Evolutionary conservation across 345 rosid genomes (phyloP).

Genomic region (Streptanthus diversifolius): DNA sequence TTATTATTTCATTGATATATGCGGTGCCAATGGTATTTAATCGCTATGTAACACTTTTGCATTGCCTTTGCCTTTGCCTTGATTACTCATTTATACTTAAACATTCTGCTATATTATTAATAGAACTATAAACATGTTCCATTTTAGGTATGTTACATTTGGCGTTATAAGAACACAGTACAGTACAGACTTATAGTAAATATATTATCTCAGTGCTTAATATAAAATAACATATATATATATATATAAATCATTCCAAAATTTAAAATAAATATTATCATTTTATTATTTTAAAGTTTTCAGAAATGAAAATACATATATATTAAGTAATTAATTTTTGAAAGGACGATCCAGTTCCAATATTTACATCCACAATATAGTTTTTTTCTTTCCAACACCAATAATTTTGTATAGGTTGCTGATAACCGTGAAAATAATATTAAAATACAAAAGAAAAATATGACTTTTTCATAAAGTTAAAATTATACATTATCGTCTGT

Average conservation of each 20-base stretch:
- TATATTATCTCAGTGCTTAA: not conserved
- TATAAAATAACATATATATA: not conserved
- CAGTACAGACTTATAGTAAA: not conserved
- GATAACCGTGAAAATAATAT: not conserved
- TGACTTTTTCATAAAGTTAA: not conserved
- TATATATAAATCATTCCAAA: not conserved
- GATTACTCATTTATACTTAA: not conserved
- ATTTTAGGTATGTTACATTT: no score
- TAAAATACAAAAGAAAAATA: not conserved
- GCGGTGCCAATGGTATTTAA: constrained; percentile 3
- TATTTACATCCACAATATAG: no score
- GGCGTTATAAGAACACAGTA: not conserved
- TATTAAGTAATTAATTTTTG: no score
- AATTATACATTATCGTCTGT: not conserved
- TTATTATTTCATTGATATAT: constrained; percentile 16
- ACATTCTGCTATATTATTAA: not conserved
- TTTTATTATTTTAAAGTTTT: not conserved
- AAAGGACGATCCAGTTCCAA: no score
- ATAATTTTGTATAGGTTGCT: not conserved
- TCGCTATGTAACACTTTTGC: constrained; percentile 14
- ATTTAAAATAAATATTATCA: not conserved
- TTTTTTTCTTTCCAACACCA: no score
- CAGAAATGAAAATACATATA: not conserved
- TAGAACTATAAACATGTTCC: not conserved
- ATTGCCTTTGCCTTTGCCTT: constrained; percentile 21